A percentile compares a stretch with the other conserved stretches of the same genome.
These are phyloP conservation scores for Pythium sp. DNA, from an alignment of 352 stramenopile genomes.

Conservation along the genomic window DNA sequence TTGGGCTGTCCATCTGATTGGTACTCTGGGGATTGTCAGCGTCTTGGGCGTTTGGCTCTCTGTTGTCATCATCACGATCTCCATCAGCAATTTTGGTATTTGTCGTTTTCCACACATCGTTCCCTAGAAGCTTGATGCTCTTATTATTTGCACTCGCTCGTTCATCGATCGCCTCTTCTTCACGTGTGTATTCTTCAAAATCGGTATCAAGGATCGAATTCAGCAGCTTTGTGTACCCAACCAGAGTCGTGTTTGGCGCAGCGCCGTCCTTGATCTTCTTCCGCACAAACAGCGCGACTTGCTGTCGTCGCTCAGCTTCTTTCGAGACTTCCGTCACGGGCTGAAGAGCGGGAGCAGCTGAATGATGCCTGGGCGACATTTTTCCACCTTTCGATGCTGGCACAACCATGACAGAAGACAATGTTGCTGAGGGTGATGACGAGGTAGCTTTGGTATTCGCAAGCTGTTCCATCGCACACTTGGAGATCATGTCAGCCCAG, in stretches of 20 bases:
- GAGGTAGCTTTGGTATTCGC: background rate
- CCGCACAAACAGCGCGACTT: slow-evolving; percentile 57
- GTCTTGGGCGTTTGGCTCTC: slow-evolving; percentile 21
- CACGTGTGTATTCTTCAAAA: slow-evolving; percentile 49
- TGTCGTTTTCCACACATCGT: slow-evolving; percentile 1
- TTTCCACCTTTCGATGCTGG: background rate
- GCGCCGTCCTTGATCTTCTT: slow-evolving; percentile 64
- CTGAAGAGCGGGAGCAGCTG: background rate
- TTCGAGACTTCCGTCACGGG: slow-evolving; percentile 18
- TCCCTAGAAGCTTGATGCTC: slow-evolving; percentile 22
- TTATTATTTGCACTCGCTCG: slow-evolving; percentile 4
- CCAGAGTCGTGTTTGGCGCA: slow-evolving; percentile 64
- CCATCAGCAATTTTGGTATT: background rate
- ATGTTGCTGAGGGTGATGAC: background rate
- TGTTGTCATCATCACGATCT: background rate
- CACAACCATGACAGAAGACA: background rate
- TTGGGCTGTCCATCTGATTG: slow-evolving; percentile 17
- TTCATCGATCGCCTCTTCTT: slow-evolving; percentile 16
- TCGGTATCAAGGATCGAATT: slow-evolving; percentile 70
- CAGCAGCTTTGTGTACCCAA: slow-evolving; percentile 54
- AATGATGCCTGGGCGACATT: slow-evolving; percentile 2
- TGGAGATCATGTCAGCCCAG: slow-evolving; percentile 76
- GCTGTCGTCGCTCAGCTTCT: slow-evolving; percentile 42
- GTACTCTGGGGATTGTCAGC: slow-evolving; percentile 20
- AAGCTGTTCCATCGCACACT: slow-evolving; percentile 42